Evolutionary conservation across 1,139 yeast genomes (phyloP).

Genomic region (Candida neerlandica): DNA sequence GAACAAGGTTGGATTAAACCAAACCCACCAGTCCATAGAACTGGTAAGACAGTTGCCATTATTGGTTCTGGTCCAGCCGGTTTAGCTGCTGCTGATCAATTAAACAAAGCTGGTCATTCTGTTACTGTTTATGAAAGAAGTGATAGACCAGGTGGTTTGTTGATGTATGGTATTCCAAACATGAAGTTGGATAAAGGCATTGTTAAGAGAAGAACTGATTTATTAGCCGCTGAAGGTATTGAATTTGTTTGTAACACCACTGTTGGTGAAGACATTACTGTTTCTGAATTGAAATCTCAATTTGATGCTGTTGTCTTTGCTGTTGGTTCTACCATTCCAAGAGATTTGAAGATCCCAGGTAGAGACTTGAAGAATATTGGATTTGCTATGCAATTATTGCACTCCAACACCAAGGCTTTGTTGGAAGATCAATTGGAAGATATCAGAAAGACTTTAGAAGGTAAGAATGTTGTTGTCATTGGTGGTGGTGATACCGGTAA

Average conservation of each 20-base stretch:
- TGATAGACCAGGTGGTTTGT: constrained; percentile 93
- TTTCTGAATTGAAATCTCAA: constrained; percentile 62
- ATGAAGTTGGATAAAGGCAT: constrained; percentile 95
- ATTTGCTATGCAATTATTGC: constrained; percentile 92
- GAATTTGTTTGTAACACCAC: constrained; percentile 74
- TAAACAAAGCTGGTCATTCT: constrained; percentile 91
- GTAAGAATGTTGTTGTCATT: constrained; percentile 91
- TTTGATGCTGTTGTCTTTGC: constrained; percentile 88
- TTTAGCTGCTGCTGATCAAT: constrained; percentile 93
- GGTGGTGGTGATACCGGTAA: constrained; percentile 99
- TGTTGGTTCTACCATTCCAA: constrained; percentile 96
- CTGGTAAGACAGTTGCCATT: constrained; percentile 83
- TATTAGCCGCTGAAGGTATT: constrained; percentile 89
- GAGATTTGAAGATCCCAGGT: constrained; percentile 93
- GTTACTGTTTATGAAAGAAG: constrained; percentile 93
- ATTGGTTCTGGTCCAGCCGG: constrained; percentile 99
- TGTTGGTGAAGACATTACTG: constrained; percentile 78
- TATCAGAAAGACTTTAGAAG: constrained; percentile 69
- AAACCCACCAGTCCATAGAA: constrained; percentile 72
- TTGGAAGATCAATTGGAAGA: constrained; percentile 80
- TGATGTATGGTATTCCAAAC: constrained; percentile 99
- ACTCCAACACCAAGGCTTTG: constrained; percentile 86
- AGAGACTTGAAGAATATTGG: constrained; percentile 88
- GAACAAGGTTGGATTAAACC: constrained; percentile 97
- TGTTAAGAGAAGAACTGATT: constrained; percentile 90